A percentile compares a stretch with the other conserved stretches of the same genome.
Evolutionary conservation across 129 eudicot species (phyloP).

Genomic region (Artemisia tridentata): DNA sequence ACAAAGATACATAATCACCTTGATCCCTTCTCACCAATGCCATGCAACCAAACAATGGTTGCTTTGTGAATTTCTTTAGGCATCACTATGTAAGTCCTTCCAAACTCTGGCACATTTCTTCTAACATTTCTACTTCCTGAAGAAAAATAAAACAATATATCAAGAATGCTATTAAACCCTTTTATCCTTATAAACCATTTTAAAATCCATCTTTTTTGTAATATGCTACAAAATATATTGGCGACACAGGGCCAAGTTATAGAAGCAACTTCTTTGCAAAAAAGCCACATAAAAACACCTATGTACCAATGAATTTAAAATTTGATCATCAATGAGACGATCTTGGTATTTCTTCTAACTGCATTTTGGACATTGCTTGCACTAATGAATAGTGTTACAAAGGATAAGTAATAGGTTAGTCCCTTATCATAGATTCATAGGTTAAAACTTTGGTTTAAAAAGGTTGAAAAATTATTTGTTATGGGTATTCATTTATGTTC

Average conservation of each 20-base stretch:
- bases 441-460: too few species aligned
- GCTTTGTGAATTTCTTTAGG: conserved; percentile 81
- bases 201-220: not conserved
- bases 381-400: not conserved
- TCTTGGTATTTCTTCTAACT: too few species aligned
- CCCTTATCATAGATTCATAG: too few species aligned
- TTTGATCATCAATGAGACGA: too few species aligned
- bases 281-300: too few species aligned
- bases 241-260: not conserved
- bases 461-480: too few species aligned
- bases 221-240: too few species aligned
- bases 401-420: not conserved
- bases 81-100: conserved; percentile 85
- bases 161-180: not conserved
- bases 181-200: not conserved
- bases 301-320: too few species aligned
- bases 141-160: not conserved
- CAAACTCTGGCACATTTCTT: conserved; percentile 51
- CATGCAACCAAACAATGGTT: conserved; percentile 89
- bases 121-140: conserved; percentile 55
- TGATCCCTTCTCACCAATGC: conserved; percentile 78
- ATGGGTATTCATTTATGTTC: not conserved
- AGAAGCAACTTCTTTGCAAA: not conserved
- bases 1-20: conserved; percentile 46
- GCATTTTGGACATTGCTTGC: too few species aligned